Conservation (phyloP, 2,329 filamentous ascomycete species). For the Blumeria hordei region DNA sequence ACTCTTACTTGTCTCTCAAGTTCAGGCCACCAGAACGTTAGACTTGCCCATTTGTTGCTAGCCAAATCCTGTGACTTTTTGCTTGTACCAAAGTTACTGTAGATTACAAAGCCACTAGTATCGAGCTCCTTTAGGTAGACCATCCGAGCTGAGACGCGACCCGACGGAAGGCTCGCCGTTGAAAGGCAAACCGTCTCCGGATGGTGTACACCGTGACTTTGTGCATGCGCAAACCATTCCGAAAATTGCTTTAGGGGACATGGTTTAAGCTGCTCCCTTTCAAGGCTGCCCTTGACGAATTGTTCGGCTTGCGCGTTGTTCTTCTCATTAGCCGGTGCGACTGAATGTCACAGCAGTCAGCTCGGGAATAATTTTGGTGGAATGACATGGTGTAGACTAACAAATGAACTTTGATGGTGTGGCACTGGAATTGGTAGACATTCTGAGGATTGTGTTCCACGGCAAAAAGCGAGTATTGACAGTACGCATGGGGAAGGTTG, state of each 20-base stretch:
- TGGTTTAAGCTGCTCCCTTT: constrained; percentile 32
- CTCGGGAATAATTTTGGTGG: background rate
- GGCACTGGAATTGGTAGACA: constrained; percentile 12
- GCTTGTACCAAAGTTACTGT: constrained; percentile 74
- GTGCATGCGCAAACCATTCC: constrained; percentile 61
- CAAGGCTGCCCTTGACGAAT: constrained; percentile 43
- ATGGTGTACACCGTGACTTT: constrained; percentile 32
- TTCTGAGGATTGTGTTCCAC: constrained; percentile 5
- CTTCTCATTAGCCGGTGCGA: constrained; percentile 38
- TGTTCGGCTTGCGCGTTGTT: constrained; percentile 44
- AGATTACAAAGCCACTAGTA: constrained; percentile 59
- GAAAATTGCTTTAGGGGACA: constrained; percentile 65
- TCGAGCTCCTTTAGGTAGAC: constrained; percentile 96
- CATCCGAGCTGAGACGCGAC: constrained; percentile 60
- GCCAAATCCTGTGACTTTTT: constrained; percentile 42
- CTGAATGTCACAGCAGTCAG: constrained; percentile 12
- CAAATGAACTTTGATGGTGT: constrained; percentile 14
- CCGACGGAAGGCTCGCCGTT: constrained; percentile 62
- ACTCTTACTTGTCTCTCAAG: constrained; percentile 78
- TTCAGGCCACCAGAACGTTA: constrained; percentile 79
- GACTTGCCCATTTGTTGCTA: constrained; percentile 50
- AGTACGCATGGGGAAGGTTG: no score
- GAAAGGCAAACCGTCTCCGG: constrained; percentile 77
- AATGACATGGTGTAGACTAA: constrained; percentile 4
- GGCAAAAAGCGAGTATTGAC: background rate